Conservation (phyloP, 768 basidiomycete genomes). For the Hortiboletus campestris region DNA sequence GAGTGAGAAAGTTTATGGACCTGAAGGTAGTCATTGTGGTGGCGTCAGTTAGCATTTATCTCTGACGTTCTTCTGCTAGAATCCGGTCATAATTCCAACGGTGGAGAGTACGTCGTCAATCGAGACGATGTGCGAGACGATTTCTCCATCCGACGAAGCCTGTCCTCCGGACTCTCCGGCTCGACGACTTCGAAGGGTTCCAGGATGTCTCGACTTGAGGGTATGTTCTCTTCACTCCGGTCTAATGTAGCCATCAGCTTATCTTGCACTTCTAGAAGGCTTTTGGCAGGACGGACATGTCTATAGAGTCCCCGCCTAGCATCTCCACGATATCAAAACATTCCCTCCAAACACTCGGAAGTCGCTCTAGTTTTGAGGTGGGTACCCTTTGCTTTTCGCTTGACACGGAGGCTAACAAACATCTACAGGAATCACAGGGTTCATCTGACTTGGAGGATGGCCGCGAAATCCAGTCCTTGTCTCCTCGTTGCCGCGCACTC, state of each 20-base stretch:
- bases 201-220: constrained; percentile 1
- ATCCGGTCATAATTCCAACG: not conserved
- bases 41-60: not conserved
- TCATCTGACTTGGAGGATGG: not conserved
- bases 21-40: not conserved
- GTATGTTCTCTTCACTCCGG: not conserved
- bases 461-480: not conserved
- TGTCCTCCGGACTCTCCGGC: not conserved
- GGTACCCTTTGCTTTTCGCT: not conserved
- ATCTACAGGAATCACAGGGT: not conserved
- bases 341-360: not conserved
- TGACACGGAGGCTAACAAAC: not conserved
- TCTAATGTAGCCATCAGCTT: not conserved
- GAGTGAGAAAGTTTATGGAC: not conserved
- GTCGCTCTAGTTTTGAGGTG: not conserved
- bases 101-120: not conserved
- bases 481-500: not conserved
- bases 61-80: constrained; percentile 5
- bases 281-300: not conserved
- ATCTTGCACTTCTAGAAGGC: not conserved
- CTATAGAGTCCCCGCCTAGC: not conserved
- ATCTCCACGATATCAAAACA: not conserved
- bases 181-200: constrained; percentile 6
- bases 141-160: not conserved
- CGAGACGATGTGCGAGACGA: not conserved